These are phyloP conservation scores for Fomitopsis betulina DNA, from an alignment of 1,284 basidiomycete species.

Conservation along the genomic window DNA sequence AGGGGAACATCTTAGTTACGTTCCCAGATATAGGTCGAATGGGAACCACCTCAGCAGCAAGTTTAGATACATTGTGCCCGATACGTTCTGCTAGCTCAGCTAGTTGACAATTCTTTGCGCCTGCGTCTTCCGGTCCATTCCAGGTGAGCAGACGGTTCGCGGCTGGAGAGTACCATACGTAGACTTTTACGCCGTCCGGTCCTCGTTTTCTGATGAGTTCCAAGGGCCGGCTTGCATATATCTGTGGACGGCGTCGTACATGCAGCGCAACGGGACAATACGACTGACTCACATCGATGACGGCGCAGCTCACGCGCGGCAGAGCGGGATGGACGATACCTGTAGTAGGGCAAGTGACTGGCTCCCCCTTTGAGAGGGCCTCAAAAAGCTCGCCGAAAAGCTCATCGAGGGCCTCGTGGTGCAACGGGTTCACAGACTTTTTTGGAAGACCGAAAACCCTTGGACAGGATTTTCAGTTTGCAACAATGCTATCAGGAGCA, in stretches of 20 bases:
- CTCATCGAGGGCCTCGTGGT: not conserved
- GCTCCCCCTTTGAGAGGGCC: not conserved
- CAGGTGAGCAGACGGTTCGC: not conserved
- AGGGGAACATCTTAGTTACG: not conserved
- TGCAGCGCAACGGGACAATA: not conserved
- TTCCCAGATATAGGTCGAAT: too few relatives aligned
- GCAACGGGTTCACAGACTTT: not conserved
- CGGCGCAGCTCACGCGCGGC: not conserved
- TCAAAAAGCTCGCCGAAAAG: constrained; percentile 2
- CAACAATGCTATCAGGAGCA: not conserved
- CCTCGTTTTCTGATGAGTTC: not conserved
- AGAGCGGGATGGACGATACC: not conserved
- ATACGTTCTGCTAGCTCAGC: not conserved
- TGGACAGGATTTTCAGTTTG: not conserved
- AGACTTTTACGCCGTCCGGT: not conserved
- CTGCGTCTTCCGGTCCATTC: not conserved
- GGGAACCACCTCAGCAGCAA: constrained; percentile 5
- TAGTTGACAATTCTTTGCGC: not conserved
- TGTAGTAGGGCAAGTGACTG: constrained; percentile 1
- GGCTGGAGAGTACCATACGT: constrained; percentile 1
- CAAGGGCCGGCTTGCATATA: not conserved
- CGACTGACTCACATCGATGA: constrained; percentile 4
- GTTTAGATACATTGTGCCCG: not conserved
- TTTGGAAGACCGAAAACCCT: constrained; percentile 2
- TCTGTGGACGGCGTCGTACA: not conserved